phyloP scores from a whole-genome alignment of 257 asterid genomes.

The Nicotiana sylvestris region DNA sequence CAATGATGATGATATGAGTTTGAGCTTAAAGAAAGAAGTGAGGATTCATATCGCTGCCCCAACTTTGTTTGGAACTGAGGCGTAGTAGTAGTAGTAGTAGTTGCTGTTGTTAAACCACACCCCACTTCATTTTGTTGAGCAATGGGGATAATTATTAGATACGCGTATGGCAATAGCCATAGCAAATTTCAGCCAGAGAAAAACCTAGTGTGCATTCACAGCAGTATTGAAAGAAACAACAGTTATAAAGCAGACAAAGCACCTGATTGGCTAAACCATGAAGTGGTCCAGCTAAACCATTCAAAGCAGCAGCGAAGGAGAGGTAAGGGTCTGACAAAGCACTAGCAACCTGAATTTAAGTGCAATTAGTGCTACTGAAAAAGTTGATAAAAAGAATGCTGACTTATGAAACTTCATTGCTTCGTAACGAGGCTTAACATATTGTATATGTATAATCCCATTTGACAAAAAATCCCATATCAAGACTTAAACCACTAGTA shows the following conservation, averaged over 20 bases:
- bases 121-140: not conserved
- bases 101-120: not conserved
- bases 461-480: not conserved
- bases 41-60: too few species aligned
- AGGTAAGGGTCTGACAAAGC: constrained; percentile 99
- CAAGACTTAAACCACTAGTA: not conserved
- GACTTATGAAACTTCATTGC: not conserved
- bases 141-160: not conserved
- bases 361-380: not conserved
- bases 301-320: constrained; percentile 96
- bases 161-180: not conserved
- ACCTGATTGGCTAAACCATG: constrained; percentile 99
- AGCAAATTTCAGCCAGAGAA: not conserved
- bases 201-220: not conserved
- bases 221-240: not conserved
- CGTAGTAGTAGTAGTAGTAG: too few species aligned
- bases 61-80: too few species aligned
- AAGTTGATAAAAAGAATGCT: not conserved
- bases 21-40: too few species aligned
- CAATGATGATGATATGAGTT: too few species aligned
- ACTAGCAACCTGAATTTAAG: constrained; percentile 74
- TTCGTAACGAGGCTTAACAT: not conserved
- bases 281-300: constrained; percentile 99
- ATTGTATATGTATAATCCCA: not conserved
- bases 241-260: constrained; percentile 4